These are phyloP conservation scores for Suillus hirtellus DNA, from an alignment of 768 basidiomycete genomes.

Conservation along the genomic window DNA sequence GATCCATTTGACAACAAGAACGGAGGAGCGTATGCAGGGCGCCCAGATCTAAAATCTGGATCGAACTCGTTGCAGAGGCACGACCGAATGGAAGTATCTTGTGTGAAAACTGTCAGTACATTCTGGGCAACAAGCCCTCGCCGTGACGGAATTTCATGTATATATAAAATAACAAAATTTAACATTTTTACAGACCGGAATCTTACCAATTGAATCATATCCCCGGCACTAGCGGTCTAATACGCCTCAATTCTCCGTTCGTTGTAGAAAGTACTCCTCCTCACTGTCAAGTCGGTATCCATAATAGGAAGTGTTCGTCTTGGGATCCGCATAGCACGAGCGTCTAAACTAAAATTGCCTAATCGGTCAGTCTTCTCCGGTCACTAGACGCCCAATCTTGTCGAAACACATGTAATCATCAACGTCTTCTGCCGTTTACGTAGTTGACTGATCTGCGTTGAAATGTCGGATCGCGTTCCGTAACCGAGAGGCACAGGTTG, in stretches of 20 bases:
- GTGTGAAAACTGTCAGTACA: slow-evolving; percentile 1
- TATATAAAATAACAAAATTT: too few relatives aligned
- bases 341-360: neutral
- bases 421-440: too few relatives aligned
- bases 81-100: neutral
- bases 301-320: slow-evolving; percentile 8
- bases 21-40: slow-evolving; percentile 8
- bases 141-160: slow-evolving; percentile 1
- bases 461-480: neutral
- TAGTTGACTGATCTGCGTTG: too few relatives aligned
- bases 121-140: neutral
- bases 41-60: slow-evolving; percentile 18
- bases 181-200: neutral
- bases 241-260: neutral
- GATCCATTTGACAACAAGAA: slow-evolving; percentile 22
- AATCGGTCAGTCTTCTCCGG: neutral
- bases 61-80: slow-evolving; percentile 12
- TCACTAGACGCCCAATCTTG: neutral
- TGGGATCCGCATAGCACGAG: slow-evolving; percentile 10
- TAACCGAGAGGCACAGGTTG: neutral
- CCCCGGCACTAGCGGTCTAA: neutral
- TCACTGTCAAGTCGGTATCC: slow-evolving; percentile 5
- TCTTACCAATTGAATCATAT: slow-evolving; percentile 10
- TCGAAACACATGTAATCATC: neutral
- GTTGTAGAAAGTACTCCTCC: neutral